These are phyloP conservation scores for Mortierella sp. DNA, from an alignment of 371 early-diverging fungal species.

Conservation along the genomic window DNA sequence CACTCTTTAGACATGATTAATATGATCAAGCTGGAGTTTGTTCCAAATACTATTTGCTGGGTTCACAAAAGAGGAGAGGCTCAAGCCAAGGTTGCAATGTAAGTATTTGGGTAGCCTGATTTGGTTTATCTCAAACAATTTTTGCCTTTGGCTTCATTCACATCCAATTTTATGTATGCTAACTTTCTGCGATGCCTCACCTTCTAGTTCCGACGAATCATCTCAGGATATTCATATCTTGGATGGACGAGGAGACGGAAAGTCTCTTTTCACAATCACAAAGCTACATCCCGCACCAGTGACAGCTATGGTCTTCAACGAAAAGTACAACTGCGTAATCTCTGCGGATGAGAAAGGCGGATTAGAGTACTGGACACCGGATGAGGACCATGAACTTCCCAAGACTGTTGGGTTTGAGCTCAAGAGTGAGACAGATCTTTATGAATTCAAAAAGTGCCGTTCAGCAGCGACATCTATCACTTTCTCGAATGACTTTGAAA, in stretches of 20 bases:
- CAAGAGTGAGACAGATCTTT: slow-evolving; percentile 95
- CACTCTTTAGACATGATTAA: slow-evolving; percentile 90
- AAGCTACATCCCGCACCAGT: slow-evolving; percentile 83
- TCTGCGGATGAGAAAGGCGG: slow-evolving; percentile 88
- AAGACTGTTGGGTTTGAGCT: slow-evolving; percentile 75
- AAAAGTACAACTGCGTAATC: slow-evolving; percentile 78
- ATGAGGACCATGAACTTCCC: slow-evolving; percentile 72
- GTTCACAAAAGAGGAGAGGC: slow-evolving; percentile 86
- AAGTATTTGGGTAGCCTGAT: too few relatives aligned
- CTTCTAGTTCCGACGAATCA: slow-evolving; percentile 78
- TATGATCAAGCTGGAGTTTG: slow-evolving; percentile 83
- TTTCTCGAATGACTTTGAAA: slow-evolving; percentile 82
- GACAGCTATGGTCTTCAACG: slow-evolving; percentile 83
- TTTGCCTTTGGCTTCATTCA: too few relatives aligned
- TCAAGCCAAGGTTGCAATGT: slow-evolving; percentile 82
- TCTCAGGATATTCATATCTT: slow-evolving; percentile 78
- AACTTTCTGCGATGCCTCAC: not conserved
- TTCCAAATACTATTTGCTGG: slow-evolving; percentile 88
- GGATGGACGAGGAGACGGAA: slow-evolving; percentile 80
- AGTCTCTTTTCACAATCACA: slow-evolving; percentile 69
- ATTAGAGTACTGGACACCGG: slow-evolving; percentile 93
- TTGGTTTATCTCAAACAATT: not conserved
- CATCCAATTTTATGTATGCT: not conserved
- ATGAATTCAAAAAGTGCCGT: slow-evolving; percentile 89
- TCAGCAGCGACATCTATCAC: slow-evolving; percentile 74